A percentile compares a stretch with the other conserved stretches of the same genome.
phyloP scores from a whole-genome alignment of 2,329 filamentous ascomycete genomes.

The Dactylellina sp. region DNA sequence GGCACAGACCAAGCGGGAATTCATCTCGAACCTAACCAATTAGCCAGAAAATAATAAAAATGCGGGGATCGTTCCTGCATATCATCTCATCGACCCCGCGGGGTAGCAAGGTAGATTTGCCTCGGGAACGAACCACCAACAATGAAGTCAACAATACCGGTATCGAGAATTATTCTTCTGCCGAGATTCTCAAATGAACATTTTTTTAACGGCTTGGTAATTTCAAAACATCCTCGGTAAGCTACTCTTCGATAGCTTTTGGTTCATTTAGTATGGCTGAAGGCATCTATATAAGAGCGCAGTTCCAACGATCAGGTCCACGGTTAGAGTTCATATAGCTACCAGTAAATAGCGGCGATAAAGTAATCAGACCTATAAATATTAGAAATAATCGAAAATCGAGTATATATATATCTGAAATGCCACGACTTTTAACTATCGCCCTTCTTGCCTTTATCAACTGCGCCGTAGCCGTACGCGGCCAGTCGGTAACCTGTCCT shows the following conservation, averaged over 20 bases:
- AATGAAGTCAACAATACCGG: neutral
- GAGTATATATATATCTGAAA: too few species aligned
- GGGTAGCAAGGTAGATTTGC: conserved; percentile 9
- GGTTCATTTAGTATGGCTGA: too few species aligned
- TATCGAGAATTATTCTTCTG: neutral
- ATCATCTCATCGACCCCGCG: conserved; percentile 15
- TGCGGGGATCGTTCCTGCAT: conserved; percentile 19
- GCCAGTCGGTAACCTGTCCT: neutral
- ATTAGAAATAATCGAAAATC: too few species aligned
- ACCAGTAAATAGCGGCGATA: too few species aligned
- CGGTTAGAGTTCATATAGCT: neutral
- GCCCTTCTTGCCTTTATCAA: neutral
- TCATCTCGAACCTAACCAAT: too few species aligned
- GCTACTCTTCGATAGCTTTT: too few species aligned
- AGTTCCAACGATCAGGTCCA: too few species aligned
- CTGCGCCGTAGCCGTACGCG: neutral
- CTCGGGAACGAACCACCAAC: conserved; percentile 4
- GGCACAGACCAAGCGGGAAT: conserved; percentile 3
- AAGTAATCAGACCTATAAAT: too few species aligned
- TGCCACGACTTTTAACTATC: neutral
- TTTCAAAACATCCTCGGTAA: neutral
- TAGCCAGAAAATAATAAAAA: too few species aligned
- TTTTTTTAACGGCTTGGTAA: neutral
- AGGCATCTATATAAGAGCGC: too few species aligned
- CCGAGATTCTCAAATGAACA: neutral